Percentiles rank a stretch among this genome's conserved stretches.
These are phyloP conservation scores for Penicillium coffeae DNA, from an alignment of 495 filamentous ascomycete genomes.

Conservation along the genomic window DNA sequence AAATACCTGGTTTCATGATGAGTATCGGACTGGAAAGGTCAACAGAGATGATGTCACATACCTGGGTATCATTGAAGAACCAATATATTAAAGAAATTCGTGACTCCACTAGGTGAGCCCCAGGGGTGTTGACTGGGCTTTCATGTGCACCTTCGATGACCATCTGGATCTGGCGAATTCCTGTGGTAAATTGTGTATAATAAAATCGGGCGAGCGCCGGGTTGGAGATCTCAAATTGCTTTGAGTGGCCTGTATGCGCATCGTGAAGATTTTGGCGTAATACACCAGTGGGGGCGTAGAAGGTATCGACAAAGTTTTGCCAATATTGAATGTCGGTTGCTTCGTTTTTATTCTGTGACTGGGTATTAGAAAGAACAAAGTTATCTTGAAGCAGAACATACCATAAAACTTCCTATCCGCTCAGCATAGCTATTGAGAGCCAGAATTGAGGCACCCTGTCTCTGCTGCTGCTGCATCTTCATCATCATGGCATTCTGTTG, in stretches of 20 bases:
- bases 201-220: conserved; percentile 77
- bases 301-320: conserved; percentile 68
- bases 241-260: conserved; percentile 44
- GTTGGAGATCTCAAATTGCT: conserved; percentile 74
- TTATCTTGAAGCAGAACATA: conserved; percentile 30
- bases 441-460: conserved; percentile 57
- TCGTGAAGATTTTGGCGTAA: conserved; percentile 62
- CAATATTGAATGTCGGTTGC: conserved; percentile 65
- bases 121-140: conserved; percentile 47
- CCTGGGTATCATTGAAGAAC: conserved; percentile 67
- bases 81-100: conserved; percentile 67
- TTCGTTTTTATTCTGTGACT: conserved; percentile 50
- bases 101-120: conserved; percentile 60
- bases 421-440: conserved; percentile 68
- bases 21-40: neutral
- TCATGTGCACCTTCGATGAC: conserved; percentile 58
- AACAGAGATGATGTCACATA: conserved; percentile 29
- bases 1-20: conserved; percentile 50
- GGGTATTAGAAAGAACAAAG: conserved; percentile 16
- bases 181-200: conserved; percentile 76
- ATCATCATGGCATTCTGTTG: conserved; percentile 46
- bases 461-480: conserved; percentile 33
- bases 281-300: conserved; percentile 68
- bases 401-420: conserved; percentile 60
- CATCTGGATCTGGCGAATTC: conserved; percentile 75